Base-by-base conservation (phyloP, 2,329 filamentous ascomycete species). In the Clarireedia monteithiana region DNA sequence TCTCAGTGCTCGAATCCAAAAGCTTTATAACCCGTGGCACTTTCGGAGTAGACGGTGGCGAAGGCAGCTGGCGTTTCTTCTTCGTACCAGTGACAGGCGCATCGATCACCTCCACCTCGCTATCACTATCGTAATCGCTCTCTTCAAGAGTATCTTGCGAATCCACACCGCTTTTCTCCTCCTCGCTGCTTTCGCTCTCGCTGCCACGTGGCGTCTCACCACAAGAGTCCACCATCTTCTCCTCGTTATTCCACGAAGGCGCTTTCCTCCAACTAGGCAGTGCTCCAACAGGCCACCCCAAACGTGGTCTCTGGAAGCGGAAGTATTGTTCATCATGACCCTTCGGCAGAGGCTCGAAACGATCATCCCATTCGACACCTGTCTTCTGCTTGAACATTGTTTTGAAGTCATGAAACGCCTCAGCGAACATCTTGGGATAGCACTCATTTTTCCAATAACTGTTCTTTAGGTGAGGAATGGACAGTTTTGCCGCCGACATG, bases 301-400 rank as follows among this genome's bases (percentile, higher is more conserved):
- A 15, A 7, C 40, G 46, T 4, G 63, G 63, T 15, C 54, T 44
- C 1, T 48, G 49, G 40, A 61, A 66, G 3, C 45, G 42, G 23
- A 63, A 64, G 17, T 53, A 36, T 7, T 30, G 23, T 27, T 52
- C 4, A 2, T 17, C 17, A 15, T 46, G 36, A 10, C 44, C 12
- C 46, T 54, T 20, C 3, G 30, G 49, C 12, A 56, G 45, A 2
- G 47, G 47, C 15, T 69, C 64, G 2, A 65, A 53, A 2, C 82
- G 74, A 45, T 83, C 71, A n/a, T 79, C 73, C 85, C 85, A 89
- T 1, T 72, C 66, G 9, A 82, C 71, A 0, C 80, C 79, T 0
- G 83, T 83, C 66, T 82, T 81, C 6, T 72, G 70, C 10, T 67
- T 67, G 66, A 89, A 89, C 61, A 84, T 82, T 0, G 68, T 61